phyloP scores from a whole-genome alignment of 2,329 filamentous ascomycete genomes.

The Aspergillus sp. region DNA sequence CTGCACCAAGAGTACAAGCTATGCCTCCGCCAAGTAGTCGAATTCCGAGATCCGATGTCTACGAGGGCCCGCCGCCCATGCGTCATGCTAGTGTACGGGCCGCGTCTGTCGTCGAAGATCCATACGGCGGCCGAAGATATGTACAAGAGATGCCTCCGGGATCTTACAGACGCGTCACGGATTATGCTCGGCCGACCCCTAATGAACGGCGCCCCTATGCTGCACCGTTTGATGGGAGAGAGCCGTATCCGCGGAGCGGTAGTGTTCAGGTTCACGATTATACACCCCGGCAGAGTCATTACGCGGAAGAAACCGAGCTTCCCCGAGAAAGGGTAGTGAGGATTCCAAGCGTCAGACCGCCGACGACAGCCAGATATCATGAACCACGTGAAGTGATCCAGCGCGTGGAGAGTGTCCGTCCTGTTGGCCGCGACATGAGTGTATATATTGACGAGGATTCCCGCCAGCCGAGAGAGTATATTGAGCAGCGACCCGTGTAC shows the following conservation, averaged over 20 bases:
- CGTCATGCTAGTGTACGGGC: slow-evolving; percentile 39
- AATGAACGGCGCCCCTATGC: slow-evolving; percentile 35
- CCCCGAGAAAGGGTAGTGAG: slow-evolving; percentile 57
- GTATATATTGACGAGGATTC: slow-evolving; percentile 43
- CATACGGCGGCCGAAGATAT: slow-evolving; percentile 41
- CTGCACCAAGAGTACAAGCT: slow-evolving; percentile 35
- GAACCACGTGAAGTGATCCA: slow-evolving; percentile 40
- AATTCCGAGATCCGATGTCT: slow-evolving; percentile 32
- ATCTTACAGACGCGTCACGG: slow-evolving; percentile 41
- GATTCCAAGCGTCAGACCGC: slow-evolving; percentile 60
- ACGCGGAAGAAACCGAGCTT: slow-evolving; percentile 66
- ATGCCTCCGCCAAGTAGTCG: slow-evolving; percentile 36
- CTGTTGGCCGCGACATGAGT: slow-evolving; percentile 44
- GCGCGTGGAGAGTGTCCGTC: slow-evolving; percentile 44
- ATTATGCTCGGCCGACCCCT: slow-evolving; percentile 33
- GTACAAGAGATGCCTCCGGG: slow-evolving; percentile 46
- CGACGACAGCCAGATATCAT: slow-evolving; percentile 44
- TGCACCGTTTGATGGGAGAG: slow-evolving; percentile 33
- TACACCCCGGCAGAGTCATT: slow-evolving; percentile 35
- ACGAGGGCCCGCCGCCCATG: slow-evolving; percentile 31
- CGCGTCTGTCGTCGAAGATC: slow-evolving; percentile 44
- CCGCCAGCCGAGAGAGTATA: slow-evolving; percentile 50
- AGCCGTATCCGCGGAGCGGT: slow-evolving; percentile 35
- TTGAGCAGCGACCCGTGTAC: slow-evolving; percentile 43
- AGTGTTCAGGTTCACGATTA: slow-evolving; percentile 47